Evolutionary conservation across 1,139 yeast genomes (phyloP), one percentile per base, ranked within the genome.

Genomic region (Dujonia santamariae): DNA sequence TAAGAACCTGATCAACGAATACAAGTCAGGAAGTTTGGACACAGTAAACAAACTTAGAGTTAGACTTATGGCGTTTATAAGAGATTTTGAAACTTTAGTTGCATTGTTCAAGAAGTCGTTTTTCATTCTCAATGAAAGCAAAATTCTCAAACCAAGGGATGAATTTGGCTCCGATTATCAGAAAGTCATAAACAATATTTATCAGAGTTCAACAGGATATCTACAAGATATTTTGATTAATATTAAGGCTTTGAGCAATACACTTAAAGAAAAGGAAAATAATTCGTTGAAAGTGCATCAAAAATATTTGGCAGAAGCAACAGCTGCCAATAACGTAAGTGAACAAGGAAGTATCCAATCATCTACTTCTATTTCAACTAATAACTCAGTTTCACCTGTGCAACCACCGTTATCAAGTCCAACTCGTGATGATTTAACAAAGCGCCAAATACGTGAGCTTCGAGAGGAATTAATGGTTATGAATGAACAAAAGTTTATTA

Each of bases 381-480:
- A n/a, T n/a, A n/a, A n/a, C n/a, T 27, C 32, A 28, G 16, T 9
- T 22, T 18, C 36, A 16, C 17, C 28, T 8, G n/a, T n/a, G n/a
- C n/a, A n/a, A n/a, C 22, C 11, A 12, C 16, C 19, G n/a, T 8
- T 16, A 9, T 19, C 32, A 13, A n/a, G 29, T 11, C 17, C 25
- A 15, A 17, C 21, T 12, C 28, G 19, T 22, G 26, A 34, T 9
- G 51, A 54, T 28, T 44, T 75, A 8, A 63, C 73, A 2, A 70
- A 72, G 46, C 61, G 61, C 32, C 76, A 80, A 45, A 75, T 84
- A 4, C 64, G 85, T 35, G 72, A 70, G 38, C 59, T 74, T 24
- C 66, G 94, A 37, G 94, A 87, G 46, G 83, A 84, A 45, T 58
- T 90, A 37, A 84, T 88, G 82, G 96, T 90, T 11, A 63, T 87